phyloP scores from a whole-genome alignment of 352 stramenopile species.

The Globisporangium middletonii region DNA sequence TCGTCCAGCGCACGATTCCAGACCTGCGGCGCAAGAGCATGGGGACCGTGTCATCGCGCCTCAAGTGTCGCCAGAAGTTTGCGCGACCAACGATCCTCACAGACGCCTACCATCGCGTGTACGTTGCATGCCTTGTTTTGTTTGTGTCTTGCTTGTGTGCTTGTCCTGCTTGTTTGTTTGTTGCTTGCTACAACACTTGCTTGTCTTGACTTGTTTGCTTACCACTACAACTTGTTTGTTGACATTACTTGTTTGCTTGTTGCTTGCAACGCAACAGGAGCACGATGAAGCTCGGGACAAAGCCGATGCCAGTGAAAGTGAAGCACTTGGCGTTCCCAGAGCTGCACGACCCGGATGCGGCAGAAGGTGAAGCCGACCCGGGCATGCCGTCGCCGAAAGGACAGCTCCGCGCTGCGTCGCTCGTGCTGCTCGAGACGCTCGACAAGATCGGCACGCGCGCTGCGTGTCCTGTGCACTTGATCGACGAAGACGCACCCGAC shows the following conservation, averaged over 20 bases:
- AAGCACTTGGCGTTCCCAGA: constrained; percentile 53
- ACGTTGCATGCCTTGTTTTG: constrained; percentile 14
- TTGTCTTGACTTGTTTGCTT: not conserved
- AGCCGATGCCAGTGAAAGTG: constrained; percentile 28
- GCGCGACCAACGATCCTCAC: constrained; percentile 54
- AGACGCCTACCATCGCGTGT: constrained; percentile 64
- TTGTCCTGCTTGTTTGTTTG: not conserved
- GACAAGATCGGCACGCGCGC: constrained; percentile 74
- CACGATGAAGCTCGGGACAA: constrained; percentile 67
- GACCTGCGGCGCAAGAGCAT: constrained; percentile 40
- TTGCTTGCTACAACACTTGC: not conserved
- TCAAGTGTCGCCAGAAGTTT: constrained; percentile 67
- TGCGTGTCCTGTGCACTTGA: constrained; percentile 58
- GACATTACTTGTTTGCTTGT: not conserved
- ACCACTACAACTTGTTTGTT: no score
- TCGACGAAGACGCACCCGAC: constrained; percentile 46
- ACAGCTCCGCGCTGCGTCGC: constrained; percentile 38
- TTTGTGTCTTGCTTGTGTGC: not conserved
- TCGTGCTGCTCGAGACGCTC: constrained; percentile 59
- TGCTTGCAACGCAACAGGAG: constrained; percentile 26
- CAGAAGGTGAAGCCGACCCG: constrained; percentile 30
- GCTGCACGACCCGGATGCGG: constrained; percentile 11
- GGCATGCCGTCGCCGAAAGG: constrained; percentile 53
- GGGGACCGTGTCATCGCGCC: constrained; percentile 54
- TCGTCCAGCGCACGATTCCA: constrained; percentile 23